These are phyloP conservation scores for Glycine latifolia DNA, from an alignment of 306 rosid species.

Conservation along the genomic window DNA sequence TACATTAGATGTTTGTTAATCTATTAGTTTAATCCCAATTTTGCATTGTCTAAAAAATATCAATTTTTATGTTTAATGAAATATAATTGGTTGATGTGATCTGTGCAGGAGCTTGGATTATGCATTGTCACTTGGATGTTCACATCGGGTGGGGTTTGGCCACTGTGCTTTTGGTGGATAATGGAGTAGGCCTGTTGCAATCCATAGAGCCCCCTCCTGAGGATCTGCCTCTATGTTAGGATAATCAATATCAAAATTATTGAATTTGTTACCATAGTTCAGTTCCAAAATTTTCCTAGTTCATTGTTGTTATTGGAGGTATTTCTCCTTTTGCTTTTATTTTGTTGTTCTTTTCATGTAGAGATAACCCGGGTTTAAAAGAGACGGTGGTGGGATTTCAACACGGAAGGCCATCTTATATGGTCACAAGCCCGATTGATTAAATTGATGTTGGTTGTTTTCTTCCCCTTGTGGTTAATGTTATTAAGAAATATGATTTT, in stretches of 20 bases:
- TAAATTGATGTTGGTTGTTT: slow-evolving; percentile 40
- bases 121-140: slow-evolving; percentile 98
- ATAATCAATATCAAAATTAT: background rate
- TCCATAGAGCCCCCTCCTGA: slow-evolving; percentile 78
- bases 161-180: slow-evolving; percentile 83
- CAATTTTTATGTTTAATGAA: slow-evolving; percentile 6
- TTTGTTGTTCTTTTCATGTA: slow-evolving; percentile 38
- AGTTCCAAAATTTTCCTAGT: slow-evolving; percentile 40
- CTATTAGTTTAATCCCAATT: background rate
- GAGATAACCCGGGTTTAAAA: slow-evolving; percentile 37
- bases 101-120: slow-evolving; percentile 75
- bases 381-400: slow-evolving; percentile 48
- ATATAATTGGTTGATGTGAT: slow-evolving; percentile 8
- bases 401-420: slow-evolving; percentile 39
- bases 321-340: slow-evolving; percentile 36
- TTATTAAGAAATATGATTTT: slow-evolving; percentile 43
- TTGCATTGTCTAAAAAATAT: background rate
- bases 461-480: slow-evolving; percentile 32
- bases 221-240: slow-evolving; percentile 82
- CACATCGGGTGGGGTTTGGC: slow-evolving; percentile 95
- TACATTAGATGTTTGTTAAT: background rate
- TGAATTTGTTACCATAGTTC: background rate
- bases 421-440: slow-evolving; percentile 9
- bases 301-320: slow-evolving; percentile 51
- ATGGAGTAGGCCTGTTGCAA: slow-evolving; percentile 76